phyloP scores from a whole-genome alignment of 2,329 filamentous ascomycete genomes.

The Aureobasidium lini region DNA sequence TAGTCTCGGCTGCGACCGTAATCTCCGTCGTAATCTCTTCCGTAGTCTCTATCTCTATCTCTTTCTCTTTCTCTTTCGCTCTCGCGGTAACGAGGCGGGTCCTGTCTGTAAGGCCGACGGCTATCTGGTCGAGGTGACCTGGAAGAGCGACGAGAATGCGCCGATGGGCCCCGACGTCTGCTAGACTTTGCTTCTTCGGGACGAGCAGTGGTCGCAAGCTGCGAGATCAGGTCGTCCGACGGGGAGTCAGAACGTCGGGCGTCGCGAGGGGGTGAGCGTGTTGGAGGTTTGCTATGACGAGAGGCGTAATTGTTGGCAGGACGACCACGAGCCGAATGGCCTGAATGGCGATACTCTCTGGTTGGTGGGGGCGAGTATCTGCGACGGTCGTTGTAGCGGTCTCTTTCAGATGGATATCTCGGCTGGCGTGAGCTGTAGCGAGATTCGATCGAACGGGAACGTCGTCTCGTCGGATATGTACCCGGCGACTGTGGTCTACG shows the following conservation, averaged over 20 bases:
- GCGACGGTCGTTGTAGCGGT: constrained; percentile 14
- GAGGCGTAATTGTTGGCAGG: constrained; percentile 12
- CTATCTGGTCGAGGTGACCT: constrained; percentile 19
- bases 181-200: constrained; percentile 9
- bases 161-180: background rate
- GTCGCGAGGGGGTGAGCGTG: constrained; percentile 1
- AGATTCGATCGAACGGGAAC: constrained; percentile 35
- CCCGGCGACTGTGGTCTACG: constrained; percentile 29
- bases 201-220: constrained; percentile 12
- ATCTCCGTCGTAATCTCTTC: constrained; percentile 11
- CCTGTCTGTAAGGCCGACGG: constrained; percentile 23
- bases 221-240: constrained; percentile 17
- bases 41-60: constrained; percentile 8
- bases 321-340: constrained; percentile 4
- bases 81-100: constrained; percentile 17
- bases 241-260: constrained; percentile 19
- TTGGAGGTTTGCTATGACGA: constrained; percentile 12
- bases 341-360: constrained; percentile 3
- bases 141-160: constrained; percentile 15
- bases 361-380: constrained; percentile 12
- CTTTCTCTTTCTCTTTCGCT: constrained; percentile 5
- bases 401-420: constrained; percentile 25
- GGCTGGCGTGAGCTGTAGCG: constrained; percentile 27
- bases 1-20: background rate
- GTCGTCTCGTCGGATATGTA: constrained; percentile 30